Evolutionary conservation across 2,329 filamentous ascomycete genomes (phyloP).

Genomic region (Paracamarosporium sp.): DNA sequence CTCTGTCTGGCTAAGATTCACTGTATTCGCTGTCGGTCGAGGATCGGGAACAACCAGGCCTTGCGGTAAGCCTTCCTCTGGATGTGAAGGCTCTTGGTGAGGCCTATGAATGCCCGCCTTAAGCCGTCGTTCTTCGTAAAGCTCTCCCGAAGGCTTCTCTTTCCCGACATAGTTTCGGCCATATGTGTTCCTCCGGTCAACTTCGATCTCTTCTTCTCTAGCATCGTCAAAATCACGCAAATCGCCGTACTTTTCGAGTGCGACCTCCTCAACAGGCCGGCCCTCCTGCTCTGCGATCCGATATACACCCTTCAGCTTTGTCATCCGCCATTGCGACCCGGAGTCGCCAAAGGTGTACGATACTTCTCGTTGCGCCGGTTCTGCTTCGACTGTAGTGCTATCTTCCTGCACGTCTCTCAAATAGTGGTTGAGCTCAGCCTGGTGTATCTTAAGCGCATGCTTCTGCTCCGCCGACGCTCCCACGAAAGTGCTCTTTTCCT

Average conservation of each 20-base stretch:
- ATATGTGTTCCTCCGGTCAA: constrained; percentile 83
- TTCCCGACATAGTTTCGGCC: constrained; percentile 85
- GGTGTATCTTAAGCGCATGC: constrained; percentile 75
- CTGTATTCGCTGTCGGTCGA: constrained; percentile 53
- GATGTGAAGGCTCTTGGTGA: constrained; percentile 25
- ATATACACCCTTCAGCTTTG: constrained; percentile 87
- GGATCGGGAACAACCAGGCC: constrained; percentile 66
- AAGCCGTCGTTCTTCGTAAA: constrained; percentile 78
- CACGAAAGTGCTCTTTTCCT: constrained; percentile 51
- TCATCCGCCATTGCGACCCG: constrained; percentile 96
- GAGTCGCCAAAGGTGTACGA: constrained; percentile 87
- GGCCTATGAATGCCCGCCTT: constrained; percentile 59
- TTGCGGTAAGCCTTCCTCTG: constrained; percentile 53
- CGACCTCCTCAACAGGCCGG: constrained; percentile 79
- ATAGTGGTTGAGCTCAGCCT: constrained; percentile 80
- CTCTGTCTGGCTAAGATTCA: constrained; percentile 73
- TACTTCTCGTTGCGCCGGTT: constrained; percentile 67
- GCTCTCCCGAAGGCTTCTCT: constrained; percentile 84
- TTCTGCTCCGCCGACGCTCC: constrained; percentile 60
- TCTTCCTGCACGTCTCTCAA: constrained; percentile 63
- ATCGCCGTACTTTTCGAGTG: constrained; percentile 80
- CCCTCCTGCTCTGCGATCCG: constrained; percentile 76
- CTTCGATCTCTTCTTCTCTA: constrained; percentile 88
- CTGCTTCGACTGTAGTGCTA: constrained; percentile 39
- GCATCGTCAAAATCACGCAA: constrained; percentile 89